Evolutionary conservation across 108 stramenopile species (phyloP), one percentile per base, ranked within the genome.

Genomic region (Licmophora abbreviata): DNA sequence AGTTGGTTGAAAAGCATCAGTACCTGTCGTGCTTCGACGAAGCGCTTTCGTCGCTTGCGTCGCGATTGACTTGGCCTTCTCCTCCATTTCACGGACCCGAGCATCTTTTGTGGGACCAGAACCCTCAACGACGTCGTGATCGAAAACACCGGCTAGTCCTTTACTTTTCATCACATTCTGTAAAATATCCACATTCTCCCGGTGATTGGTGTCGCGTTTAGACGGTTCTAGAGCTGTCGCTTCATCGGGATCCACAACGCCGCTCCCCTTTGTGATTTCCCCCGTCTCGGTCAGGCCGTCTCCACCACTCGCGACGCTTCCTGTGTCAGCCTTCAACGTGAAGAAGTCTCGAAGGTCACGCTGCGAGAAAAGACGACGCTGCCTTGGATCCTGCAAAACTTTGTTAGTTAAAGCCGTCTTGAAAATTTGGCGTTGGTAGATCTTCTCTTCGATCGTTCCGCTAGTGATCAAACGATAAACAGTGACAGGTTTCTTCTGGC

Each of bases 391-490:
- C 49, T 90, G 82, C 14, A 97, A 64, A 4, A 97, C 76, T 30
- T 81, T 77, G 53, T 96, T 96, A 5, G 95, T 76, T 2, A 97
- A 45, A 1, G 95, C 92, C 31, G 88, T 92, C 64, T 99, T 98
- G 77, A 96, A 98, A 38, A 99, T 97, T 50, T 99, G 98, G 4
- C 98, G 69, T 49, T 99, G 97, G 66, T 98, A 98, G 14, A 99
- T 96, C 63, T 95, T 96, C 63, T 95, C 93, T 69, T 99, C 97
- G 5, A 99, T 85, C 6, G 95, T 96, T 30, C 93, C 94, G 5
- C 88, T 81, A 17, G 95, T 71, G 44, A 99, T 93, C 25, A 99
- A 69, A 12, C 97, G 87, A 73, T 90, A 97, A 1, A 98, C 95
- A 23, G 78, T 82, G 0, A 97, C 96, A 30, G 79, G 67, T 35